Evolutionary conservation across 164 flowering plant species (phyloP).

Genomic region (Pachysandra terminalis): DNA sequence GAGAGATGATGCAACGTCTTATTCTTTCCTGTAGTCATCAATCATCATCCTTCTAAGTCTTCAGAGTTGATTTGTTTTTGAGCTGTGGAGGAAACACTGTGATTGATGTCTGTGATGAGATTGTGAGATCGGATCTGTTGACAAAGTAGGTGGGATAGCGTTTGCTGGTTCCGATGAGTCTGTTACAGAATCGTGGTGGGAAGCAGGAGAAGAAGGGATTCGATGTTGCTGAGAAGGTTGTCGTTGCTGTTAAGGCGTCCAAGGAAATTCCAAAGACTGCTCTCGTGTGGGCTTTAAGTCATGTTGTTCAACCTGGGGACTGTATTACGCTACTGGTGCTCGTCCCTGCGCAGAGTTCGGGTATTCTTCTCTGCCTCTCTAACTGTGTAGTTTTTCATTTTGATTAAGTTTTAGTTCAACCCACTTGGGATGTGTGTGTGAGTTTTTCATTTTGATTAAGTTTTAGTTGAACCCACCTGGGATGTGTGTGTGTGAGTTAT

Average conservation of each 20-base stretch:
- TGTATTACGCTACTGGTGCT: constrained; percentile 88
- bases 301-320: constrained; percentile 95
- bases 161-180: constrained; percentile 28
- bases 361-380: constrained; percentile 26
- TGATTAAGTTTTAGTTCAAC: neutral
- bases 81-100: neutral
- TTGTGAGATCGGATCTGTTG: constrained; percentile 14
- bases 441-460: too few relatives aligned
- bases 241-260: constrained; percentile 93
- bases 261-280: constrained; percentile 88
- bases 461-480: too few relatives aligned
- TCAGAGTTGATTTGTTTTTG: neutral
- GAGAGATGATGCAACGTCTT: constrained; percentile 12
- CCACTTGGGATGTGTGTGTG: too few relatives aligned
- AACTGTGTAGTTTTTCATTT: neutral
- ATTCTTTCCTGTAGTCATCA: constrained; percentile 1
- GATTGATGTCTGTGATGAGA: constrained; percentile 8
- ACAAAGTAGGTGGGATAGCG: neutral
- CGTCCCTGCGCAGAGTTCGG: constrained; percentile 70
- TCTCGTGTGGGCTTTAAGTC: constrained; percentile 92
- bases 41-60: neutral
- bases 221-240: constrained; percentile 63
- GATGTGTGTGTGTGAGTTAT: too few relatives aligned
- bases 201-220: constrained; percentile 49
- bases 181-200: constrained; percentile 35